A percentile compares a stretch with the other conserved stretches of the same genome.
phyloP scores from a whole-genome alignment of 768 basidiomycete species.

The Amanita pseudoporphyria region DNA sequence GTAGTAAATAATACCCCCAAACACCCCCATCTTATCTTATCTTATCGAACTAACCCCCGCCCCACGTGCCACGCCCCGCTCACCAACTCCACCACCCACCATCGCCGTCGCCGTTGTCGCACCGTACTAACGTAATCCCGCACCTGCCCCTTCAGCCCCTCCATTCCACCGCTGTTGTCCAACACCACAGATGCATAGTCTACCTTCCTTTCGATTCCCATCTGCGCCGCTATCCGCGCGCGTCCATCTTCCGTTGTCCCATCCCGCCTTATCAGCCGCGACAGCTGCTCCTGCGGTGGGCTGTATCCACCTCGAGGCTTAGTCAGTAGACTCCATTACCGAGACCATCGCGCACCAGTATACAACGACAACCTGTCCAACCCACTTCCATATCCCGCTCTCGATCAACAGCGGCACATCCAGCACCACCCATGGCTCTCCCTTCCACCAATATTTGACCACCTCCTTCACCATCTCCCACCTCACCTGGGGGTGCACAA shows the following conservation, averaged over 20 bases:
- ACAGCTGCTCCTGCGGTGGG: constrained; percentile 74
- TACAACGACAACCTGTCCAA: constrained; percentile 79
- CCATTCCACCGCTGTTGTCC: constrained; percentile 76
- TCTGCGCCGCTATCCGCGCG: constrained; percentile 69
- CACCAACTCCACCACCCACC: too few species aligned
- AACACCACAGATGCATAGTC: constrained; percentile 78
- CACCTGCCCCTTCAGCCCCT: constrained; percentile 54
- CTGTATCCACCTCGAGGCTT: constrained; percentile 29
- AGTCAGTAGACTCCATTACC: neutral
- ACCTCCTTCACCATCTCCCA: constrained; percentile 66
- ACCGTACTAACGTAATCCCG: constrained; percentile 15
- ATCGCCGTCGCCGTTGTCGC: too few species aligned
- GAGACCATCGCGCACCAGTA: constrained; percentile 58
- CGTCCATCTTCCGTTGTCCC: constrained; percentile 57
- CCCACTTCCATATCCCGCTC: constrained; percentile 73
- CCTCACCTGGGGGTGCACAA: constrained; percentile 88
- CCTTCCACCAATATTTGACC: constrained; percentile 62
- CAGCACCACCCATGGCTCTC: constrained; percentile 70
- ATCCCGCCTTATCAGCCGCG: constrained; percentile 75
- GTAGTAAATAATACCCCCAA: neutral
- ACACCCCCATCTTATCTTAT: constrained; percentile 1
- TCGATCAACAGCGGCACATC: constrained; percentile 94
- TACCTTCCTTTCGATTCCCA: constrained; percentile 72
- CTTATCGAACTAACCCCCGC: neutral
- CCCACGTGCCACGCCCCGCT: too few species aligned